Evolutionary conservation across 495 filamentous ascomycete species (phyloP), one percentile per base, ranked within the genome.

Genomic region (Massariosphaeria phaeospora): DNA sequence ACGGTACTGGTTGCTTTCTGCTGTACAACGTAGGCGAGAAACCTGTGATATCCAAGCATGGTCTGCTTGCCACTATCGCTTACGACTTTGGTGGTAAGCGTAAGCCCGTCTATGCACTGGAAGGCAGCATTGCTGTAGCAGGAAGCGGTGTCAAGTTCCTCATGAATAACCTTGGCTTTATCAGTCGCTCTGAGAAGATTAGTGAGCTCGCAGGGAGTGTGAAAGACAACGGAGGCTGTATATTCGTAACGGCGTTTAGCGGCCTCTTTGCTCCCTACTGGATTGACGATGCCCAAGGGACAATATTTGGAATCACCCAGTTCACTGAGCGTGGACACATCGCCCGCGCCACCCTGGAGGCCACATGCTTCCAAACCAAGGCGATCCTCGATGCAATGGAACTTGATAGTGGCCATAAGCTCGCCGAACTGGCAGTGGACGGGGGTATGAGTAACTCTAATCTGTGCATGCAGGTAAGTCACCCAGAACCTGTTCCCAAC

Each of bases 231-330:
- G 91, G 91, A 55, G 91, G 91, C 21, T 88, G 91, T 31, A 79
- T 94, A 5, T 97, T 97, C 65, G 91, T 97, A 41, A 96, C 91
- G 26, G 91, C 91, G 0, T 97, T 97, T 69, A 93, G 87, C 73
- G 91, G 91, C 55, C 76, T 97, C 1, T 96, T 96, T 69, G 91
- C 91, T 15, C 91, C 91, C n/a, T 96, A 96, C 68, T 97, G 91
- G 91, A 95, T 96, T 57, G 91, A 96, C 68, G 89, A 95, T 70
- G 90, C 89, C 27, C 84, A 90, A 70, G 91, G 91, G 46, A 96
- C 91, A 1, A 81, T 93, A 18, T 91, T 95, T 64, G 91, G 91
- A 18, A 88, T 97, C 59, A 96, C 91, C 2, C 88, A 93, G 68
- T 84, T 91, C 73, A 97, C 91, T 0, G 76, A 88, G 59, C 83